Conservation (phyloP, 2,329 filamentous ascomycete species). For the Neocatenulostroma microsporum region DNA sequence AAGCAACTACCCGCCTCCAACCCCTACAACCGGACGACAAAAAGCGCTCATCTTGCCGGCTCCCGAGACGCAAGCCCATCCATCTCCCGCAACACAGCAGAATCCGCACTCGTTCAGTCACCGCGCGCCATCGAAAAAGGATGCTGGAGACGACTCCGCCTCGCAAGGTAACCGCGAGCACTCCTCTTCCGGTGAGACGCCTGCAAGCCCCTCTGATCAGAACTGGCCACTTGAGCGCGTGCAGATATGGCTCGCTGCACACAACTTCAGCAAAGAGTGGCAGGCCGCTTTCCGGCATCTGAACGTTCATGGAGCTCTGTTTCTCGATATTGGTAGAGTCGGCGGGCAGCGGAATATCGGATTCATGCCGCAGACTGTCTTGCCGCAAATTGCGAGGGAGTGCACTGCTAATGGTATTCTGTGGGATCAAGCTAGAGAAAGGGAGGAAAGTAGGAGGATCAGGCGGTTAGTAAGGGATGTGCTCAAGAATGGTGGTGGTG, state of each 20-base stretch:
- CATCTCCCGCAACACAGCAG: constrained; percentile 26
- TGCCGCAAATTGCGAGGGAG: constrained; percentile 72
- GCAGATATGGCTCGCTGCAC: constrained; percentile 74
- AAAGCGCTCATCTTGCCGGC: constrained; percentile 27
- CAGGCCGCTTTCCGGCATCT: constrained; percentile 83
- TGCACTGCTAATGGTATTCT: constrained; percentile 66
- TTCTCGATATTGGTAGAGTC: constrained; percentile 77
- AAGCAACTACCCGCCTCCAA: constrained; percentile 24
- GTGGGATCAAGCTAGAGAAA: constrained; percentile 74
- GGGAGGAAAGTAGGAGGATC: constrained; percentile 83
- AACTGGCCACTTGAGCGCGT: constrained; percentile 89
- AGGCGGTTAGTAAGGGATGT: constrained; percentile 76
- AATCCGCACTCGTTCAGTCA: constrained; percentile 14
- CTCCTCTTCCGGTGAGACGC: constrained; percentile 37
- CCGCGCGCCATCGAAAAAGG: constrained; percentile 11
- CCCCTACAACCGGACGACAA: constrained; percentile 23
- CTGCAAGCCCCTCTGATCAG: constrained; percentile 59
- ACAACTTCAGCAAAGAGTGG: constrained; percentile 91
- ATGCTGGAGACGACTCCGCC: constrained; percentile 23
- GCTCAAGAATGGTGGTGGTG: constrained; percentile 56
- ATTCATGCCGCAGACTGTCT: constrained; percentile 90
- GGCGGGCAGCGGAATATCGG: constrained; percentile 77
- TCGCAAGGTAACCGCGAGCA: constrained; percentile 25
- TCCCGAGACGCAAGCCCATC: constrained; percentile 31
- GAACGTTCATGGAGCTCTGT: constrained; percentile 72